Evolutionary conservation across 139 green algal genomes (phyloP).

Genomic region (Closterium sp.): DNA sequence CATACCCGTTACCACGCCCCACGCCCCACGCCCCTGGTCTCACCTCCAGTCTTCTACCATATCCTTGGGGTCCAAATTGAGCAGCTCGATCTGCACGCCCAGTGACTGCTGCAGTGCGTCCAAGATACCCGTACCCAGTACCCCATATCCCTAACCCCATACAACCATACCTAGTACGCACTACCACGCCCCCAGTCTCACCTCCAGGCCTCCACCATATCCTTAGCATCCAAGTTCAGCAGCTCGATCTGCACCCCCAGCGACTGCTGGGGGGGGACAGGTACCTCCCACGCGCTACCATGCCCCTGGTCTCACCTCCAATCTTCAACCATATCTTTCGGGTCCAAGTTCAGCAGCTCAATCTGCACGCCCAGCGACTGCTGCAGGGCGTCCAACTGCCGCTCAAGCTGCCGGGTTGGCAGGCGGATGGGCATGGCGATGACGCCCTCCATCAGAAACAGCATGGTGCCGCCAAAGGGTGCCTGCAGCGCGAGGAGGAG

Average conservation of each 20-base stretch:
- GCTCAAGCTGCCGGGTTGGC: background rate
- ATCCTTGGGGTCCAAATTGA: slow-evolving; percentile 28
- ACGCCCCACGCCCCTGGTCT: background rate
- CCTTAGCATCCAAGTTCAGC: slow-evolving; percentile 22
- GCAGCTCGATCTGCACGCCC: slow-evolving; percentile 27
- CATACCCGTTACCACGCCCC: too few species aligned
- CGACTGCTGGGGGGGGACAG: slow-evolving; percentile 22
- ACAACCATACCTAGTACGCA: too few species aligned
- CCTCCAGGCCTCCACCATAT: slow-evolving; percentile 2
- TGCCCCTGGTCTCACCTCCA: background rate
- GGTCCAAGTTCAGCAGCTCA: slow-evolving; percentile 36
- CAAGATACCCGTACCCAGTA: background rate
- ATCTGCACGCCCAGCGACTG: slow-evolving; percentile 42
- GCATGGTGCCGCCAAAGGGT: slow-evolving; percentile 24
- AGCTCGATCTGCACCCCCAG: slow-evolving; percentile 37
- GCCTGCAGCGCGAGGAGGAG: background rate
- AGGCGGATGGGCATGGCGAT: slow-evolving; percentile 15
- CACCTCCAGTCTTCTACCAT: background rate
- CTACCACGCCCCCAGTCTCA: too few species aligned
- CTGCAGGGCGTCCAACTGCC: slow-evolving; percentile 27
- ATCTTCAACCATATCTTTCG: slow-evolving; percentile 2
- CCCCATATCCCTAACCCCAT: too few species aligned
- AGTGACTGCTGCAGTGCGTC: slow-evolving; percentile 23
- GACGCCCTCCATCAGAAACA: slow-evolving; percentile 47
- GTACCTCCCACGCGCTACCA: background rate